Evolutionary conservation across 2,329 filamentous ascomycete species (phyloP), one percentile per base, ranked within the genome.

Genomic region (Epichloe baconii): DNA sequence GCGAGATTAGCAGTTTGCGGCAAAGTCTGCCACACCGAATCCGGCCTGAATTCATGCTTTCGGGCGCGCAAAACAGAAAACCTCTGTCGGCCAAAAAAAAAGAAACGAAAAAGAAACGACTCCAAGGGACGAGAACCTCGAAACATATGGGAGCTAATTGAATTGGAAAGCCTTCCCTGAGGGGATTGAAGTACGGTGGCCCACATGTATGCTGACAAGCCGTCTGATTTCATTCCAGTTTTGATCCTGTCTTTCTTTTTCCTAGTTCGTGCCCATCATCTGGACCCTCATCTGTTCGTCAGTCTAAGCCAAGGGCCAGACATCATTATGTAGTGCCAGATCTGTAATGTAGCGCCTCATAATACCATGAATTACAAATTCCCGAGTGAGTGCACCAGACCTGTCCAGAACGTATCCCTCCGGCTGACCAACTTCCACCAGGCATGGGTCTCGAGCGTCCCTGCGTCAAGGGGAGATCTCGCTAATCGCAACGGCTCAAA

Each of bases 401-500:
- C n/a, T 35, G 15, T 38, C 41, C 17, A 14, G n/a, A 31, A 23
- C 40, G 17, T 44, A n/a, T 11, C 36, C 36, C 15, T 8, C 34
- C 12, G 45, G 19, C 21, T 36, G 17, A 49, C 19, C 17, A 42
- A 41, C 21, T 11, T 38, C 19, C n/a, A 19, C 5, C 14, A 17
- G 34, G 6, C 15, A 37, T 34, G 34, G 35, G 45, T 14, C 26
- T 8, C 17, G 15, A 6, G 19, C 23, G 15, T 38, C 21, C 37
- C 26, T 49, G 14, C 10, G 35, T 34, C 38, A 51, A 53, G 54
- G 54, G 55, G 52, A 54, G 35, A 46, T 57, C 54, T 58, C 55
- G 56, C 56, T 57, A 57, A 58, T 56, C 54, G 49, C 53, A n/a
- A 14, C 37, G 37, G 5, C 37, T 6, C n/a, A 23, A 17, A 31